Conservation (phyloP, 1,284 basidiomycete species). For the Heterobasidion irregulare region DNA sequence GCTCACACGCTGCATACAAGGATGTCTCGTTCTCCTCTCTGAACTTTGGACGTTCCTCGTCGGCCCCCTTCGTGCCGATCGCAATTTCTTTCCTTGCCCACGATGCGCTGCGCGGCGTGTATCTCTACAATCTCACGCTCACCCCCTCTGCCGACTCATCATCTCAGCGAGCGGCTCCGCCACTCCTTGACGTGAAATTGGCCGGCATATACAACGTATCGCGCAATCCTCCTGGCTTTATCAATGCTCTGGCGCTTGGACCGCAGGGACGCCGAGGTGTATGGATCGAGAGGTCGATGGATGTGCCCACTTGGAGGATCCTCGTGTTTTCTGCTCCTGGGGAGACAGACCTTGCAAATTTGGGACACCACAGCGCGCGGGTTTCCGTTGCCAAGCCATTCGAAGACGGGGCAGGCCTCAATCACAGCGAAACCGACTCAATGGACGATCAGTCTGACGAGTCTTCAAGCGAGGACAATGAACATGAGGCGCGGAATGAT, state of each 20-base stretch:
- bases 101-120: constrained; percentile 45
- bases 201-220: constrained; percentile 22
- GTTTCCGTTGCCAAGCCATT: background rate
- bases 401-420: background rate
- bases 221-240: constrained; percentile 26
- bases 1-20: constrained; percentile 34
- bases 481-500: constrained; percentile 4
- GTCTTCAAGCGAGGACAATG: constrained; percentile 1
- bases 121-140: constrained; percentile 29
- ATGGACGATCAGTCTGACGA: too few relatives aligned
- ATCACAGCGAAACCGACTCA: constrained; percentile 5
- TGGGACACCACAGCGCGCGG: background rate
- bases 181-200: constrained; percentile 22
- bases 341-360: constrained; percentile 1
- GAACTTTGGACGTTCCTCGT: background rate
- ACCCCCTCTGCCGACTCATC: background rate
- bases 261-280: constrained; percentile 35
- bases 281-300: constrained; percentile 40
- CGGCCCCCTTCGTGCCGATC: background rate
- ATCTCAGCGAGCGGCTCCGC: constrained; percentile 12
- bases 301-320: constrained; percentile 28
- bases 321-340: constrained; percentile 22
- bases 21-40: constrained; percentile 21
- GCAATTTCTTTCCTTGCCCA: constrained; percentile 36
- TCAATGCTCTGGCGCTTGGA: constrained; percentile 37